These are phyloP conservation scores for Calocera cornea DNA, from an alignment of 768 basidiomycete species.

Conservation along the genomic window DNA sequence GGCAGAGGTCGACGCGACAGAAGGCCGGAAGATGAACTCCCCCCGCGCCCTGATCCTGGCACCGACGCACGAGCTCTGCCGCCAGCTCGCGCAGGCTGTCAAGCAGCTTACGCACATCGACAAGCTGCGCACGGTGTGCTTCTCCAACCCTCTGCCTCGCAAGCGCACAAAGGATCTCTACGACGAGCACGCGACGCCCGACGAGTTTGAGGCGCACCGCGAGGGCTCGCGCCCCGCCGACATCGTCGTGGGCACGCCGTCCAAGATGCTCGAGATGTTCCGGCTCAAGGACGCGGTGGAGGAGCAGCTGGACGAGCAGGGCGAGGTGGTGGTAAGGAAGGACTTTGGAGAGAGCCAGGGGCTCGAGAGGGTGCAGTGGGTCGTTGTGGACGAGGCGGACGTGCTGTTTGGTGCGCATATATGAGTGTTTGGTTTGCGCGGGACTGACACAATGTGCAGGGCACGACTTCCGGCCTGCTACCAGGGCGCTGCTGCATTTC, in stretches of 20 bases:
- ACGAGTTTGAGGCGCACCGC: constrained; percentile 13
- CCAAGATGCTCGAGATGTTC: constrained; percentile 48
- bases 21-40: not conserved
- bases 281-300: constrained; percentile 34
- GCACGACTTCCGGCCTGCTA: constrained; percentile 67
- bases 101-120: constrained; percentile 60
- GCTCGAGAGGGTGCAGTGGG: constrained; percentile 67
- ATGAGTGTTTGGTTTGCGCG: not conserved
- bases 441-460: constrained; percentile 32
- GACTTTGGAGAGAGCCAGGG: constrained; percentile 44
- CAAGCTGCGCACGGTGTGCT: constrained; percentile 63
- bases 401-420: constrained; percentile 61
- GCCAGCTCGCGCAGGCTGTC: constrained; percentile 62
- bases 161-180: constrained; percentile 12
- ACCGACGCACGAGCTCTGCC: constrained; percentile 78
- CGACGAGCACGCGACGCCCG: not conserved
- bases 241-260: constrained; percentile 47
- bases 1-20: constrained; percentile 10
- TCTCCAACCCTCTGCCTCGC: constrained; percentile 40
- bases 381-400: constrained; percentile 84
- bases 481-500: constrained; percentile 53
- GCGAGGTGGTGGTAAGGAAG: constrained; percentile 20
- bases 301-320: constrained; percentile 24
- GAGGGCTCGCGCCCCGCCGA: constrained; percentile 14
- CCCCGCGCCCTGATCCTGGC: constrained; percentile 44